A percentile compares a stretch with the other conserved stretches of the same genome.
Evolutionary conservation across 2,329 filamentous ascomycete species (phyloP).

Genomic region (Claviceps sp.): DNA sequence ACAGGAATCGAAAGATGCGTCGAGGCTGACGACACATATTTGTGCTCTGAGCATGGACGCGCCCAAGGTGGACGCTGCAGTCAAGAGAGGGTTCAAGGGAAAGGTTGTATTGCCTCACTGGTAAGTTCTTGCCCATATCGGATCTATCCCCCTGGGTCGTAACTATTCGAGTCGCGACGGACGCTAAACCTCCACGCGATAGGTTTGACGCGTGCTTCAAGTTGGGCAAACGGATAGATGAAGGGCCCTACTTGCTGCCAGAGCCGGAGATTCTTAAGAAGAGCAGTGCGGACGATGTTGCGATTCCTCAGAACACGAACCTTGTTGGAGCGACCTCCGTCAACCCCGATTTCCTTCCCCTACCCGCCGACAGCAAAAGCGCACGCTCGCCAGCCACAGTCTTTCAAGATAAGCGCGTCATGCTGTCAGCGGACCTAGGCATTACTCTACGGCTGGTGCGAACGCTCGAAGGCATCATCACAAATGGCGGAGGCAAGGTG

Average conservation of each 20-base stretch:
- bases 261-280: conserved; percentile 68
- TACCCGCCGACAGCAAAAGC: conserved; percentile 28
- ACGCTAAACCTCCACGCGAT: neutral
- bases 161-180: neutral
- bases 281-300: conserved; percentile 40
- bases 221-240: conserved; percentile 80
- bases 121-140: conserved; percentile 29
- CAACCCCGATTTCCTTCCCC: conserved; percentile 28
- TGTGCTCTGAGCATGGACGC: conserved; percentile 69
- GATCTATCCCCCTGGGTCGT: too few species aligned
- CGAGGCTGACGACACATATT: conserved; percentile 71
- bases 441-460: conserved; percentile 52
- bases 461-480: conserved; percentile 59
- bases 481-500: conserved; percentile 55
- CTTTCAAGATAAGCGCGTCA: conserved; percentile 64
- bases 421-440: conserved; percentile 61
- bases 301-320: conserved; percentile 43
- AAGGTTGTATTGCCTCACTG: conserved; percentile 91
- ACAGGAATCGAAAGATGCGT: conserved; percentile 58
- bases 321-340: conserved; percentile 53
- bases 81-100: conserved; percentile 51
- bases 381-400: conserved; percentile 48
- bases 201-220: conserved; percentile 97
- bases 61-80: conserved; percentile 51
- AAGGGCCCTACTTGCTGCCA: conserved; percentile 73